Evolutionary conservation across 768 basidiomycete species (phyloP).

Genomic region (Chiua virens): DNA sequence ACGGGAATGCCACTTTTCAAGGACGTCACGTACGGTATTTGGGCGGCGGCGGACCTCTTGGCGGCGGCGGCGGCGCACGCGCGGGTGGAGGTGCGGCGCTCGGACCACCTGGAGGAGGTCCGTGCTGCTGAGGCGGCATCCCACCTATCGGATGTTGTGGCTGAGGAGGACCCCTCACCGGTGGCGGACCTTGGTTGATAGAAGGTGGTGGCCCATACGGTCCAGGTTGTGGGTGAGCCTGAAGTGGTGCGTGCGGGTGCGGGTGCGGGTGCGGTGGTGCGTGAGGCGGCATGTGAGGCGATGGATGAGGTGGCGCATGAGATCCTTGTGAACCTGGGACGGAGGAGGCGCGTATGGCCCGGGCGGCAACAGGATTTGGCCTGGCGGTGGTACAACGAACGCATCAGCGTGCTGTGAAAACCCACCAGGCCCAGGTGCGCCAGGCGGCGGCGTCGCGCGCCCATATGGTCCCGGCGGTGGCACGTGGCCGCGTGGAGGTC

Average conservation of each 20-base stretch:
- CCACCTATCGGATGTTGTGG: conserved; percentile 30
- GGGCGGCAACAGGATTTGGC: conserved; percentile 16
- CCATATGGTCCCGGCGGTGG: conserved; percentile 37
- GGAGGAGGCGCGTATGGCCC: conserved; percentile 25
- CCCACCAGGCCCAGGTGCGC: conserved; percentile 22
- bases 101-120: conserved; percentile 30
- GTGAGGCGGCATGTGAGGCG: conserved; percentile 13
- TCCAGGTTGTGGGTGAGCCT: conserved; percentile 16
- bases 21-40: conserved; percentile 56
- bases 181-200: conserved; percentile 28
- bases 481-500: conserved; percentile 25
- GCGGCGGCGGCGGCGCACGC: conserved; percentile 34
- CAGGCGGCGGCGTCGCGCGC: conserved; percentile 44
- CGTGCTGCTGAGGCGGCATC: conserved; percentile 27
- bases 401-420: conserved; percentile 31
- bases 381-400: conserved; percentile 19
- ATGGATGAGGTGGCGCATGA: conserved; percentile 31
- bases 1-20: not conserved
- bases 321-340: conserved; percentile 27
- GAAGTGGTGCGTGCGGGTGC: conserved; percentile 21
- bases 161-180: conserved; percentile 28
- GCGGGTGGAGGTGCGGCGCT: conserved; percentile 23
- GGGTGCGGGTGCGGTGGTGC: conserved; percentile 25
- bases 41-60: conserved; percentile 43
- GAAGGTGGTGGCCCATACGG: conserved; percentile 31